Conservation (phyloP, 2,329 filamentous ascomycete genomes). For the Cordyceps tenuipes region DNA sequence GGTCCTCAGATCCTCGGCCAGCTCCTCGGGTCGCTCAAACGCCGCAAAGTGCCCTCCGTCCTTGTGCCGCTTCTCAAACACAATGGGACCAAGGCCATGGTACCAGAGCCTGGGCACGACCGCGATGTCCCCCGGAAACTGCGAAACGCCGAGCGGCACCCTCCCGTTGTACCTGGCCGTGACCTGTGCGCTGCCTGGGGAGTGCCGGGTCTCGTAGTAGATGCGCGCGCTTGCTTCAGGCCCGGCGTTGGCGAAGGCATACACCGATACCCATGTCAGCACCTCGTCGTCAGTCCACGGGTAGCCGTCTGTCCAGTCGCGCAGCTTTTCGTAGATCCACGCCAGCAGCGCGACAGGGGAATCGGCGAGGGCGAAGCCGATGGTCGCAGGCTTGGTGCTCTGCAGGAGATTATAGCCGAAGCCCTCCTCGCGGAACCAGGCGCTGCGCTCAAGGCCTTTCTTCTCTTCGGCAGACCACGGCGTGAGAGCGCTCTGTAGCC, state of each 20-base stretch:
- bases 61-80: slow-evolving; percentile 41
- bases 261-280: slow-evolving; percentile 62
- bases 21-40: slow-evolving; percentile 41
- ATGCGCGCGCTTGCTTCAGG: slow-evolving; percentile 58
- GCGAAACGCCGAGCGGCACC: slow-evolving; percentile 34
- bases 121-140: slow-evolving; percentile 48
- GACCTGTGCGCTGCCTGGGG: background rate
- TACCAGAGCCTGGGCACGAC: slow-evolving; percentile 47
- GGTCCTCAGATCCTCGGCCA: slow-evolving; percentile 40
- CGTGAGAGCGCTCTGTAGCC: slow-evolving; percentile 42
- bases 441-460: slow-evolving; percentile 39
- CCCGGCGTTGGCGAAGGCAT: slow-evolving; percentile 58
- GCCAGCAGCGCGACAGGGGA: slow-evolving; percentile 59
- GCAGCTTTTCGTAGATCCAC: slow-evolving; percentile 71
- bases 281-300: slow-evolving; percentile 66
- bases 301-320: slow-evolving; percentile 64
- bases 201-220: slow-evolving; percentile 58
- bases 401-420: slow-evolving; percentile 15
- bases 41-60: slow-evolving; percentile 50
- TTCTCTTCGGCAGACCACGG: slow-evolving; percentile 45
- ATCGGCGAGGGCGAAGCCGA: slow-evolving; percentile 59
- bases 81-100: slow-evolving; percentile 46
- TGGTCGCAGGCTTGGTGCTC: slow-evolving; percentile 61
- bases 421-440: slow-evolving; percentile 50
- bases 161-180: slow-evolving; percentile 2